phyloP scores from a whole-genome alignment of 2,329 filamentous ascomycete genomes.

The Erysiphe pisi region DNA sequence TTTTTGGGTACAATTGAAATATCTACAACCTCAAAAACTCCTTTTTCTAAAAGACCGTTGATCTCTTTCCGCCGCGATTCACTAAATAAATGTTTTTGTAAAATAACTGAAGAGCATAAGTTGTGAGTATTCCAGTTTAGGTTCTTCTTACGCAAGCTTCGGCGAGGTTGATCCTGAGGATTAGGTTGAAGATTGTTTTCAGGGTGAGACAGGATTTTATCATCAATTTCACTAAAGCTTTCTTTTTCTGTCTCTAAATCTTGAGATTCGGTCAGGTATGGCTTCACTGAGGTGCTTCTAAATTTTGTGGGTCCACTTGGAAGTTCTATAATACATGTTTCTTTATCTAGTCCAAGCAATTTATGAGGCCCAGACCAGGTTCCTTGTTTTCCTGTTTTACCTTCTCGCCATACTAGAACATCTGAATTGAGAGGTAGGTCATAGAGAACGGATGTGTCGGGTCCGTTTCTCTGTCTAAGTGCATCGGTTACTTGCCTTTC shows the following conservation, averaged over 20 bases:
- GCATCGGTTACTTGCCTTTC: constrained; percentile 23
- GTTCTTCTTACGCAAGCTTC: no score
- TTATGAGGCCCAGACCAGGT: constrained; percentile 6
- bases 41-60: constrained; percentile 19
- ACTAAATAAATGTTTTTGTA: not conserved
- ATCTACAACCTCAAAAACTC: constrained; percentile 22
- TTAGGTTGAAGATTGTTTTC: no score
- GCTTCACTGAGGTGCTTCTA: not conserved
- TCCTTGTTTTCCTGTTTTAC: not conserved
- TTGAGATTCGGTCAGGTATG: no score
- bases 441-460: constrained; percentile 24
- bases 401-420: constrained; percentile 28
- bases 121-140: no score
- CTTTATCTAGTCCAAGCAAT: not conserved
- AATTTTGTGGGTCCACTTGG: constrained; percentile 2
- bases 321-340: not conserved
- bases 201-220: no score
- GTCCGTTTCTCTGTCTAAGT: constrained; percentile 26
- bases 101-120: no score
- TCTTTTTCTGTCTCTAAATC: no score
- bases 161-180: no score
- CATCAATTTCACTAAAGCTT: no score
- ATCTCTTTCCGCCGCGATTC: constrained; percentile 14
- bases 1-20: no score
- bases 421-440: not conserved